Evolutionary conservation across 2,329 filamentous ascomycete genomes (phyloP).

Genomic region (Orbilia brochopaga): DNA sequence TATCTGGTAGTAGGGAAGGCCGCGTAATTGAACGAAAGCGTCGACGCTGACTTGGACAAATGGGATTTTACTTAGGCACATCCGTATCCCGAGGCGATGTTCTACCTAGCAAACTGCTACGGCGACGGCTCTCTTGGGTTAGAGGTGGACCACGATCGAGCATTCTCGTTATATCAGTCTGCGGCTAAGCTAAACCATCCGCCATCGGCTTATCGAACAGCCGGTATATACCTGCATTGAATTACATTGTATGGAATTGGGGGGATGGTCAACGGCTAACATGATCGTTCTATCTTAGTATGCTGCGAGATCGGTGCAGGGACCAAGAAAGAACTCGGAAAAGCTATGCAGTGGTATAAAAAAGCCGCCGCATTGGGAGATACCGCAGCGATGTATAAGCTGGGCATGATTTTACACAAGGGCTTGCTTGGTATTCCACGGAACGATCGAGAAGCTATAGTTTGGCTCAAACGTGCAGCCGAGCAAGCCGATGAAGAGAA

Average conservation of each 20-base stretch:
- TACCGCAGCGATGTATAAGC: conserved; percentile 94
- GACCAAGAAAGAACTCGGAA: conserved; percentile 85
- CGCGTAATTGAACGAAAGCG: background rate
- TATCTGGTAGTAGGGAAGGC: no score
- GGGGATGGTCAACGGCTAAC: background rate
- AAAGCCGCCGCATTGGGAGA: conserved; percentile 89
- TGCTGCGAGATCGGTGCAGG: conserved; percentile 97
- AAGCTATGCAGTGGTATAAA: conserved; percentile 98
- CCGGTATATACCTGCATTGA: conserved; percentile 57
- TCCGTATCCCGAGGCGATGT: conserved; percentile 79
- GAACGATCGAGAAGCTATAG: conserved; percentile 83
- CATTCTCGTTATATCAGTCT: conserved; percentile 89
- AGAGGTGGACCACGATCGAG: conserved; percentile 85
- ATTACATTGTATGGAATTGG: background rate
- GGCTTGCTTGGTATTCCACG: conserved; percentile 84
- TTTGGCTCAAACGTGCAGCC: conserved; percentile 91
- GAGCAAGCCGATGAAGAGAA: conserved; percentile 87
- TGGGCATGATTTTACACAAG: conserved; percentile 94
- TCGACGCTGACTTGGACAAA: background rate
- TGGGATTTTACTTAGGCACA: conserved; percentile 49
- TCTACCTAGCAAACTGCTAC: conserved; percentile 87
- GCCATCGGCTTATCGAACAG: conserved; percentile 87
- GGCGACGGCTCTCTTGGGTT: conserved; percentile 80
- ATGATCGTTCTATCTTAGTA: conserved; percentile 60
- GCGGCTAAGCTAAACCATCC: conserved; percentile 88